These are phyloP conservation scores for Neurospora sp. DNA, from an alignment of 495 filamentous ascomycete genomes.

Conservation along the genomic window DNA sequence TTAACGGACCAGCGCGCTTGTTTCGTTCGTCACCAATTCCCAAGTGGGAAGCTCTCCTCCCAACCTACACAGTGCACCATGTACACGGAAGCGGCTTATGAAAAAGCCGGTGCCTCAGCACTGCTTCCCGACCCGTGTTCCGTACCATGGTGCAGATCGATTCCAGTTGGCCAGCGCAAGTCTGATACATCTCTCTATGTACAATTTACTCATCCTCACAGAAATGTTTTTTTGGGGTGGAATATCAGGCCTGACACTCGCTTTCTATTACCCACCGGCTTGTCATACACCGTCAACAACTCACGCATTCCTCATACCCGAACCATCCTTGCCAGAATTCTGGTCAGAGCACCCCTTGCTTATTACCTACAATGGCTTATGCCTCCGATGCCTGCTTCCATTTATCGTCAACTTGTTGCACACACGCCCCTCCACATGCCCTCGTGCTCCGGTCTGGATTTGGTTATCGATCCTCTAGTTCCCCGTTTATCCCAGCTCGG, in stretches of 20 bases:
- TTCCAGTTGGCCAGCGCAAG: neutral
- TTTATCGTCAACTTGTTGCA: conserved; percentile 8
- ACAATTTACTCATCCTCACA: neutral
- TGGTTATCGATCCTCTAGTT: conserved; percentile 23
- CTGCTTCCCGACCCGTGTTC: neutral
- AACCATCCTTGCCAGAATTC: conserved; percentile 12
- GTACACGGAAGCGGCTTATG: conserved; percentile 10
- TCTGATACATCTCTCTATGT: neutral
- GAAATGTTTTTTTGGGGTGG: neutral
- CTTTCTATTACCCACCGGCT: conserved; percentile 8
- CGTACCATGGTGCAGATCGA: neutral
- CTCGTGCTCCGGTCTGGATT: conserved; percentile 4
- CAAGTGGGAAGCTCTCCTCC: neutral
- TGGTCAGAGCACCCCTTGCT: conserved; percentile 9
- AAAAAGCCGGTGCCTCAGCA: conserved; percentile 2
- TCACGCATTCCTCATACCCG: conserved; percentile 17
- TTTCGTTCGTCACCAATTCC: conserved; percentile 13
- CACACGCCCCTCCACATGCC: conserved; percentile 17
- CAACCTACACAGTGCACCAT: conserved; percentile 1
- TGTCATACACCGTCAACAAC: conserved; percentile 16
- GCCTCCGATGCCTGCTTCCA: conserved; percentile 12
- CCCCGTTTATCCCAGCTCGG: conserved; percentile 7
- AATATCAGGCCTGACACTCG: neutral
- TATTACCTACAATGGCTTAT: conserved; percentile 8
- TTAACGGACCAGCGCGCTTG: conserved; percentile 26